Base-by-base conservation (phyloP, 2,329 filamentous ascomycete species). In the Apiospora marii region DNA sequence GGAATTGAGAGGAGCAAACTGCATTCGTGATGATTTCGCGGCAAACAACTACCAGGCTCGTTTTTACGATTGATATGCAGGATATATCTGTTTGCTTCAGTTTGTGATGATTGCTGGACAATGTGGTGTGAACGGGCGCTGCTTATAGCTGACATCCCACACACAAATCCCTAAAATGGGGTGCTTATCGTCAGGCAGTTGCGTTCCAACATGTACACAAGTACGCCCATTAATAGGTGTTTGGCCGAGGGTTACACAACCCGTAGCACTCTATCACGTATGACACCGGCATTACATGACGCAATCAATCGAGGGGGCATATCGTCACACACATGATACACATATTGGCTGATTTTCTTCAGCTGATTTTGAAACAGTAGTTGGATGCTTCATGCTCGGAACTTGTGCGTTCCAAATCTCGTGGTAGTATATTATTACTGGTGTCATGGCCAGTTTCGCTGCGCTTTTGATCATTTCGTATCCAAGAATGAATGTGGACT, bases 391-490 rank as follows among this genome's bases (percentile, higher is more conserved):
- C 34, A 22, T 19, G 34, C 19, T 10, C 13, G 58, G 58, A 64
- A 64, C 58, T 37, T 41, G n/a, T 41, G 34, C 30, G 58, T 64
- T 64, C 58, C 58, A 64, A 64, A 41, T 64, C 19, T 64, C 3
- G 34, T 64, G 22, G 22, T 64, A 41, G 34, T 64, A 41, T 41
- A 64, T 41, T 64, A 64, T 64, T 64, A 61, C 58, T 64, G 58
- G 58, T 13, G 10, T 64, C 34, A 3, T 64, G n/a, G 58, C 58
- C 58, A 64, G 58, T 64, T 34, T 22, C 58, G 58, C 58, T 41
- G 34, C 16, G 34, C 34, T 64, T 14, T 64, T 37, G 34, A 64
- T 34, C 58, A 64, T 41, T 41, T 64, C 58, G n/a, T 64, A 41
- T 64, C 58, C 34, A 64, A 34, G 41, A 64, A 64, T 41, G 58